Percentiles rank a stretch among this genome's conserved stretches.
Conservation (phyloP, 2,329 filamentous ascomycete species). For the Alternaria sp. region DNA sequence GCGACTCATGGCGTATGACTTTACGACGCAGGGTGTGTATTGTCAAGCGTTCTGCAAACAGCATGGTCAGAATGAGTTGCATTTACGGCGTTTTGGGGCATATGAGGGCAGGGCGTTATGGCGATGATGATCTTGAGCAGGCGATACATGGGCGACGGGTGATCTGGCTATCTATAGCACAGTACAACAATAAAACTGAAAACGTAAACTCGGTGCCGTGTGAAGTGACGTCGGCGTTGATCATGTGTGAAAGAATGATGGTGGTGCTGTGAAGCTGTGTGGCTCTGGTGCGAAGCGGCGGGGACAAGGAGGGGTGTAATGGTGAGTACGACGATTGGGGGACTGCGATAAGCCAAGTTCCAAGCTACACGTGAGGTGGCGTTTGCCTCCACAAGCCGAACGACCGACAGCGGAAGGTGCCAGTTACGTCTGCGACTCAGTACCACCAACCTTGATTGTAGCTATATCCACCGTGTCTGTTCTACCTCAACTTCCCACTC, state of each 20-base stretch:
- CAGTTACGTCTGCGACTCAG: conserved; percentile 12
- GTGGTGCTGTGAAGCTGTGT: background rate
- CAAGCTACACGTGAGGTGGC: conserved; percentile 19
- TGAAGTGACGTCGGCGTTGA: background rate
- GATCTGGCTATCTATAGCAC: background rate
- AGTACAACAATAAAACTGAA: background rate
- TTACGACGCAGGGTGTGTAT: background rate
- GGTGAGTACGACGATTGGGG: background rate
- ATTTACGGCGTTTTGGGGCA: background rate
- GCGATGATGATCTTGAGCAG: background rate
- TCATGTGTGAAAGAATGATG: background rate
- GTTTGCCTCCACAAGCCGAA: conserved; percentile 15
- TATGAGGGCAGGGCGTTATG: background rate
- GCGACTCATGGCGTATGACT: conserved; percentile 6
- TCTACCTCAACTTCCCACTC: background rate
- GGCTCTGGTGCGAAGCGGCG: background rate
- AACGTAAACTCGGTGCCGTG: background rate
- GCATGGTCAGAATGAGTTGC: background rate
- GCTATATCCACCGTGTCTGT: background rate
- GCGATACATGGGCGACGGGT: background rate
- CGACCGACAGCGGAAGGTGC: conserved; percentile 9
- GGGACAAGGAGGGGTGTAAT: background rate
- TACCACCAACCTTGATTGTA: conserved; percentile 4
- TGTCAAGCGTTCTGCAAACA: background rate
- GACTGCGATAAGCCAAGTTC: conserved; percentile 11